phyloP scores from a whole-genome alignment of 2,329 filamentous ascomycete genomes.

The Triangularia verruculosa region DNA sequence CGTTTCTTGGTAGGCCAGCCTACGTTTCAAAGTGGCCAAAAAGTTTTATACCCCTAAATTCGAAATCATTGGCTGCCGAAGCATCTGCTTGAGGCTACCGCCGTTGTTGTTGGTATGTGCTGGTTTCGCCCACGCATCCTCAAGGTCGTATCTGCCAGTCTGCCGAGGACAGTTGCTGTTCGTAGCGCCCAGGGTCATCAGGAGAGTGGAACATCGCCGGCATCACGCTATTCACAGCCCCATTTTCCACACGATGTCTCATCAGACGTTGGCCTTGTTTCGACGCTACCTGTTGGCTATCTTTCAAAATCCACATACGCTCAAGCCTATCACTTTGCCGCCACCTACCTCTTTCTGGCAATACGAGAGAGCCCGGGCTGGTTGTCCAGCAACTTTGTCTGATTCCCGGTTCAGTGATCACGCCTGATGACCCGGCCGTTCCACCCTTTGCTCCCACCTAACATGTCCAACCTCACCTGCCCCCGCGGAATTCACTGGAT shows the following conservation, averaged over 20 bases:
- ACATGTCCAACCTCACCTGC: slow-evolving; percentile 18
- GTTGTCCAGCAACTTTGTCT: neutral
- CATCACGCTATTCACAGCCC: too few relatives aligned
- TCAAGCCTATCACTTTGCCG: neutral
- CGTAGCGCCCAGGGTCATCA: too few relatives aligned
- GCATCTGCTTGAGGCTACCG: neutral
- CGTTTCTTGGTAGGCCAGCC: neutral
- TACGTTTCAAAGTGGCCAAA: neutral
- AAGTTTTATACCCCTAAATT: neutral
- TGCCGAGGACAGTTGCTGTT: too few relatives aligned
- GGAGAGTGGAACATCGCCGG: too few relatives aligned
- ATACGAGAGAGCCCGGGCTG: neutral
- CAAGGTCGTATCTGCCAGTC: too few relatives aligned
- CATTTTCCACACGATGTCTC: neutral
- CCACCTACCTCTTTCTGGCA: neutral
- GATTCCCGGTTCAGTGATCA: neutral
- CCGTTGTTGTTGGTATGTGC: too few relatives aligned
- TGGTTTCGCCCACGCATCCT: too few relatives aligned
- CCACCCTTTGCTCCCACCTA: slow-evolving; percentile 19
- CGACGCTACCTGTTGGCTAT: neutral
- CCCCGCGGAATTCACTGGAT: slow-evolving; percentile 24
- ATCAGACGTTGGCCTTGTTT: neutral
- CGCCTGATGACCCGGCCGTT: neutral
- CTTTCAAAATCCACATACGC: neutral
- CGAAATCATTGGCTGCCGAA: neutral